Conservation (phyloP, 1,139 yeast genomes). For the Entelexis sorbosivorans region DNA sequence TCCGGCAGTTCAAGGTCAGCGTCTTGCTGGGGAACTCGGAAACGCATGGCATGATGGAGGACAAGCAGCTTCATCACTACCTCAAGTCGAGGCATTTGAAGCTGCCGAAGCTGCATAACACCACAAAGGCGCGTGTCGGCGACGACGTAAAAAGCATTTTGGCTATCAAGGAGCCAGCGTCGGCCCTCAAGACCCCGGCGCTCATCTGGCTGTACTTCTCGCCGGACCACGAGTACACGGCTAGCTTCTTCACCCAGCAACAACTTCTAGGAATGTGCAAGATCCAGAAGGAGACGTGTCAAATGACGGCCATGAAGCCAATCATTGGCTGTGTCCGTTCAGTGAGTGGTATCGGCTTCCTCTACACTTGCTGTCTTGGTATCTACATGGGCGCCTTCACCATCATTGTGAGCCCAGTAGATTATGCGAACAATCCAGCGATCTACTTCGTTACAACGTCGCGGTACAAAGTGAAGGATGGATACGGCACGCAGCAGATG, state of each 20-base stretch:
- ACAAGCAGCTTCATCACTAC: constrained; percentile 54
- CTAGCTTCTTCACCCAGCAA: constrained; percentile 53
- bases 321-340: constrained; percentile 82
- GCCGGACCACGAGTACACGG: constrained; percentile 60
- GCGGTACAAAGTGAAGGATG: constrained; percentile 72
- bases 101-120: constrained; percentile 53
- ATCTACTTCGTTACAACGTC: constrained; percentile 63
- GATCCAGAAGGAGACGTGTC: constrained; percentile 84
- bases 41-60: constrained; percentile 54
- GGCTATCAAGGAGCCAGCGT: constrained; percentile 29
- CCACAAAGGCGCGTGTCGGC: constrained; percentile 50
- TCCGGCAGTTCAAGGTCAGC: constrained; percentile 58
- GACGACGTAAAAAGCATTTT: constrained; percentile 38
- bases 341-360: constrained; percentile 73
- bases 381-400: constrained; percentile 81
- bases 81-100: constrained; percentile 43
- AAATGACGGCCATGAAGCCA: constrained; percentile 59
- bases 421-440: constrained; percentile 64
- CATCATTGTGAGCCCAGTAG: constrained; percentile 64
- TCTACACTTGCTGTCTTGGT: constrained; percentile 73
- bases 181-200: constrained; percentile 34
- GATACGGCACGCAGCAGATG: constrained; percentile 78
- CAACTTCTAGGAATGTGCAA: constrained; percentile 71
- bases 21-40: constrained; percentile 72
- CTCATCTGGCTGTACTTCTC: constrained; percentile 60